Evolutionary conservation across 352 stramenopile species (phyloP), one percentile per base, ranked within the genome.

Genomic region (Phytophthora sansomeana): DNA sequence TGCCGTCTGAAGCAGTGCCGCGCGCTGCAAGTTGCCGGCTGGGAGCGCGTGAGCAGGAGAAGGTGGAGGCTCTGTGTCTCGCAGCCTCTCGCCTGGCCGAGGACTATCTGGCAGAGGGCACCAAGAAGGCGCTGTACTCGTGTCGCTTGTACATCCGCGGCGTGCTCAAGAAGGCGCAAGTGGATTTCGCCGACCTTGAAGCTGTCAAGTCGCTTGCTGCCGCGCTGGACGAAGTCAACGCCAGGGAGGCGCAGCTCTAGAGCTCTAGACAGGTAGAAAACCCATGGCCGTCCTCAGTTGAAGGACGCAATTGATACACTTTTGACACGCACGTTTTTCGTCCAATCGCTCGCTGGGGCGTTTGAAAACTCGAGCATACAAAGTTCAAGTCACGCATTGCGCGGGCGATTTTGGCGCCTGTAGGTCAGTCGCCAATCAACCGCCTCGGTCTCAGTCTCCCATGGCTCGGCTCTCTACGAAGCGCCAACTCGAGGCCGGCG

Each of bases 1-100:
- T 95, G 85, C 46, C 85, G 86, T 16, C 48, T 93, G 26, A 95
- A 93, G 70, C 75, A 91, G 65, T 90, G 86, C 51, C 85, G 87
- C 16, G 83, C 85, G 7, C 53, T 93, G 30, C 84, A 93, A 70
- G 67, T 66, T 24, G 87, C 82, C 5, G 78, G 79, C 7, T 96
- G 88, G 88, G 88, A 94, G 63, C 81, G 63, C n/a, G n/a, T 6
- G 75, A 92, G 28, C 50, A 87, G 65, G 36, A 65, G 1, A 75
- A 69, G 24, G 82, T 93, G 48, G 71, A 87, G 17, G 76, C 85
- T 48, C 69, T 95, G 16, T 92, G 85, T 58, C 46, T 55, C 8
- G 83, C 81, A 1, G 83, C 82, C 8, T 74, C 72, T 64, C 75
- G 78, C 9, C 69, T 95, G 55, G 52, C 87, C 5, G 46, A 86